Evolutionary conservation across 257 asterid species (phyloP), one percentile per base, ranked within the genome.

Genomic region (Nicotiana attenuata): DNA sequence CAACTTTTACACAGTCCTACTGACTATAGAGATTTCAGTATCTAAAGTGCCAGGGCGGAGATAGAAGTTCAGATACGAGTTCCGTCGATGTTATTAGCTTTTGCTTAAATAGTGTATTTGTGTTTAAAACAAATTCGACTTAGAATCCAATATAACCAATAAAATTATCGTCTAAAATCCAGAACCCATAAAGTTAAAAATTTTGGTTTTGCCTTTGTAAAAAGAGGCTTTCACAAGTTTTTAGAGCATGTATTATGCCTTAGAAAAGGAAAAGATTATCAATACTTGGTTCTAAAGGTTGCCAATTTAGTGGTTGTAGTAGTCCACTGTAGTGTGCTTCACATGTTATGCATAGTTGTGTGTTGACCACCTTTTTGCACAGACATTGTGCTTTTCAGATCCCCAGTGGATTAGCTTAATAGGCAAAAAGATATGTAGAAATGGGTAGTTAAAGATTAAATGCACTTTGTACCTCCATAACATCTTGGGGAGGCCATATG

Each of bases 331-430:
- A 64, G 26, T 24, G 82, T 76, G 76, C 80, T 81, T 64, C 82
- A 80, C 85, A 82, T 82, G 88, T 82, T 82, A 82, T 82, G 56
- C 73, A 78, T 67, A 65, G 63, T 38, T 28, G 33, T 26, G 47
- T 79, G 83, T 86, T 86, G 86, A 86, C 86, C 77, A 26, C 82
- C 67, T 82, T 45, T 68, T 33, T 5, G 47, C 11, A 45, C 5
- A 41, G 57, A 2, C 33, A 13, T 41, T 69, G 13, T n/a, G 14
- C 33, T 69, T 69, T 69, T 69, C 57, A 69, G 77, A 69, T 69
- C 56, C 77, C 14, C 35, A 5, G 33, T 13, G 57, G 59, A 45
- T 10, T 38, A 69, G 28, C 13, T 68, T 11, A 15, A 5, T 67
- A 31, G 16, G 26, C 76, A 11, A 26, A 28, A 15, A 15, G 3